phyloP scores from a whole-genome alignment of 495 filamentous ascomycete genomes.

The Aspergillus bertholletiae region DNA sequence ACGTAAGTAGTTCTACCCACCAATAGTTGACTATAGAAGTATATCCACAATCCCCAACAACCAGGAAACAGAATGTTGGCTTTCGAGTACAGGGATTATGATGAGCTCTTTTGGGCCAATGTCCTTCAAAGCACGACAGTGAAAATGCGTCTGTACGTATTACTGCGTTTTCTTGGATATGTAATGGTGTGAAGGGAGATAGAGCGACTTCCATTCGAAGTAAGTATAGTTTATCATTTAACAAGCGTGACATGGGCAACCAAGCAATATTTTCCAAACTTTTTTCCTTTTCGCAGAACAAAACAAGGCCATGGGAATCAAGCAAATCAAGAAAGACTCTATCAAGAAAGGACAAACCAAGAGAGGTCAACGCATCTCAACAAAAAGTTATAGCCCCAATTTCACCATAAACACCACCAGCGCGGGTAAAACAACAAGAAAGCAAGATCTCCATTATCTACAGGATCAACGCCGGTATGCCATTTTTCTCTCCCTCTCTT shows the following conservation, averaged over 20 bases:
- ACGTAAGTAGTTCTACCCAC: too few relatives aligned
- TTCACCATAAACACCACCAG: slow-evolving; percentile 3
- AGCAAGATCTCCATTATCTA: slow-evolving; percentile 23
- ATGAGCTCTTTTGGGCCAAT: too few relatives aligned
- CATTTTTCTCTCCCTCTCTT: slow-evolving; percentile 19
- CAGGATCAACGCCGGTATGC: slow-evolving; percentile 30
- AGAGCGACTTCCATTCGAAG: not conserved
- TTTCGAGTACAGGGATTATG: too few relatives aligned
- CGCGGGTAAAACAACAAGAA: not conserved
- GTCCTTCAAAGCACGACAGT: too few relatives aligned
- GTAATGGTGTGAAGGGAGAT: too few relatives aligned
- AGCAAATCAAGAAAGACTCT: slow-evolving; percentile 22
- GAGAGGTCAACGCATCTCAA: slow-evolving; percentile 11
- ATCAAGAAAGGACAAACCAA: slow-evolving; percentile 17
- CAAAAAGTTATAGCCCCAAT: not conserved
- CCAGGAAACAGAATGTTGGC: too few relatives aligned
- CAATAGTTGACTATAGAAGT: too few relatives aligned
- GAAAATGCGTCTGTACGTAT: too few relatives aligned
- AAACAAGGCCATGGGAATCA: slow-evolving; percentile 15
- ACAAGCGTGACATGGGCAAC: not conserved
- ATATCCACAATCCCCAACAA: too few relatives aligned
- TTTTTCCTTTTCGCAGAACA: slow-evolving; percentile 9
- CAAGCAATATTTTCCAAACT: slow-evolving; percentile 11
- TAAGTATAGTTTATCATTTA: not conserved
- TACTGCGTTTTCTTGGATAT: not conserved